phyloP scores from a whole-genome alignment of 495 filamentous ascomycete genomes.

The Neurospora intermedia region DNA sequence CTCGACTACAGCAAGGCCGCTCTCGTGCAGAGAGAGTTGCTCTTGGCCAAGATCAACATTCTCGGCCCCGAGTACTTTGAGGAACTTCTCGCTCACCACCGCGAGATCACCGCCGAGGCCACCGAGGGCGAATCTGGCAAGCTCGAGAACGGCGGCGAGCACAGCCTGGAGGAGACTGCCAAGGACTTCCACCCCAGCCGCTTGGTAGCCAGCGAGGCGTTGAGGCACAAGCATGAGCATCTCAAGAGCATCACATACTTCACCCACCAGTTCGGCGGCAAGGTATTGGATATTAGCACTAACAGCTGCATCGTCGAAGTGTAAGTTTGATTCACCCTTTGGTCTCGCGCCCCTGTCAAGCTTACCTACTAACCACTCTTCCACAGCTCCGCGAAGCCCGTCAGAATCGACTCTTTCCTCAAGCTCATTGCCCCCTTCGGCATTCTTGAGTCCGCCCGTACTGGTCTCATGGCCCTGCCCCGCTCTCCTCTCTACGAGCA shows the following conservation, averaged over 20 bases:
- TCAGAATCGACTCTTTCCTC: constrained; percentile 92
- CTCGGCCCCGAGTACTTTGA: constrained; percentile 96
- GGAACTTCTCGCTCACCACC: constrained; percentile 87
- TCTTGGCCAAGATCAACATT: constrained; percentile 94
- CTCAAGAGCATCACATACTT: constrained; percentile 88
- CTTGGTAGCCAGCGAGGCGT: constrained; percentile 72
- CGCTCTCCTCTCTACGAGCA: constrained; percentile 75
- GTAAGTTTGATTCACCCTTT: constrained; percentile 43
- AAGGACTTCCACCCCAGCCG: constrained; percentile 77
- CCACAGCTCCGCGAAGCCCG: constrained; percentile 77
- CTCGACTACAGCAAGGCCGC: constrained; percentile 88
- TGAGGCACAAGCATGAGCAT: constrained; percentile 96
- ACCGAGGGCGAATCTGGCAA: constrained; percentile 1
- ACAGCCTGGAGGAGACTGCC: constrained; percentile 28
- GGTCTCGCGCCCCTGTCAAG: neutral
- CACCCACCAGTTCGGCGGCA: constrained; percentile 94
- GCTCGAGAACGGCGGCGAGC: constrained; percentile 20
- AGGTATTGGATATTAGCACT: constrained; percentile 93
- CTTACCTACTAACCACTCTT: constrained; percentile 1
- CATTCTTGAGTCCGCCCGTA: constrained; percentile 88
- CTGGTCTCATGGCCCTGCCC: constrained; percentile 91
- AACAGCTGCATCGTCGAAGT: constrained; percentile 97
- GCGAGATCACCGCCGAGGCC: constrained; percentile 47
- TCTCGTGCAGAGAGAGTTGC: constrained; percentile 89
- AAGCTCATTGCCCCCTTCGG: constrained; percentile 94